A percentile compares a stretch with the other conserved stretches of the same genome.
Conservation (phyloP, 805 yeast species). For the Candida germanica region DNA sequence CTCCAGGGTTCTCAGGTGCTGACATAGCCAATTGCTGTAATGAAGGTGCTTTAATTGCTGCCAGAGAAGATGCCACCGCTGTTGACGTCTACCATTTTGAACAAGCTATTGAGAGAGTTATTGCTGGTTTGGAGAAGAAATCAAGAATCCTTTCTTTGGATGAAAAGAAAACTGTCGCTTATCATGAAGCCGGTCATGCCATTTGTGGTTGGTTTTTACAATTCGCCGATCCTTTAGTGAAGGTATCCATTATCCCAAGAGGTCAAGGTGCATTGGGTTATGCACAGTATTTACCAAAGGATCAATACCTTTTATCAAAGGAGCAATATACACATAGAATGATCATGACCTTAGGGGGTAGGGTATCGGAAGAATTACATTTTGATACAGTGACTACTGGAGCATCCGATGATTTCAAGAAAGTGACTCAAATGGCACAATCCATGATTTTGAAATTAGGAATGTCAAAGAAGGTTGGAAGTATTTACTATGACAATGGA, state of each 20-base stretch:
- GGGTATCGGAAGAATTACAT: conserved; percentile 93
- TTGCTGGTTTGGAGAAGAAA: conserved; percentile 93
- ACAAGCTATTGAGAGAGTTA: conserved; percentile 94
- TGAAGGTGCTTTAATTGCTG: conserved; percentile 97
- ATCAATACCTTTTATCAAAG: conserved; percentile 72
- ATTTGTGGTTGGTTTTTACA: conserved; percentile 95
- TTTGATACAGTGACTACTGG: conserved; percentile 93
- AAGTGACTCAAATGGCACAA: conserved; percentile 90
- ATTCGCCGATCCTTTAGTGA: conserved; percentile 88
- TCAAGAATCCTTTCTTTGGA: conserved; percentile 77
- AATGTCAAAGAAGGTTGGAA: conserved; percentile 84
- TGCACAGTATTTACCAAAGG: conserved; percentile 96
- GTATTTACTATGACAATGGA: conserved; percentile 66
- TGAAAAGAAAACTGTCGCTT: conserved; percentile 89
- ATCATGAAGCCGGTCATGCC: conserved; percentile 99
- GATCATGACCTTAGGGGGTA: conserved; percentile 97
- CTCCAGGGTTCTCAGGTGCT: conserved; percentile 98
- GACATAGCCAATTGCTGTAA: conserved; percentile 96
- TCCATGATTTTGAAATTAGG: conserved; percentile 92
- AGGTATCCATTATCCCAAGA: conserved; percentile 95
- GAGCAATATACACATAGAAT: conserved; percentile 83
- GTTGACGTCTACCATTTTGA: conserved; percentile 85
- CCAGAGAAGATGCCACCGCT: conserved; percentile 68
- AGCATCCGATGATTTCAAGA: conserved; percentile 94
- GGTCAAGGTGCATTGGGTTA: conserved; percentile 97